These are phyloP conservation scores for Aureobasidium sp. DNA, from an alignment of 2,329 filamentous ascomycete genomes.

Conservation along the genomic window DNA sequence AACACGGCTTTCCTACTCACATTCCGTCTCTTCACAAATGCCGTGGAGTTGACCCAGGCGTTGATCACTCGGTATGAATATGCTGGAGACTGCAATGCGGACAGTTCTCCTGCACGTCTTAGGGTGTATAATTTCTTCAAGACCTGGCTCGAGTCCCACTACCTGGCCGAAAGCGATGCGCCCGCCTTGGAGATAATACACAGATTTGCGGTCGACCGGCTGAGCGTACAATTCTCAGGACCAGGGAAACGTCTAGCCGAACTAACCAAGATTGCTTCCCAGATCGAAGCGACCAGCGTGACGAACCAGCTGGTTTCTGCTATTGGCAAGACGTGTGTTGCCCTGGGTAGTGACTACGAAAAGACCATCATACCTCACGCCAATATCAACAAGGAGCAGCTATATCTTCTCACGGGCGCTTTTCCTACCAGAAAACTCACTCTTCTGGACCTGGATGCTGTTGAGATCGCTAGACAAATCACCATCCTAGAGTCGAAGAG, in stretches of 20 bases:
- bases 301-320: slow-evolving; percentile 61
- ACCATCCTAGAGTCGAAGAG: slow-evolving; percentile 87
- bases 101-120: slow-evolving; percentile 74
- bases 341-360: slow-evolving; percentile 59
- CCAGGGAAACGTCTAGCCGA: slow-evolving; percentile 77
- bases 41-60: slow-evolving; percentile 67
- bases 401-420: slow-evolving; percentile 53
- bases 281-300: slow-evolving; percentile 29
- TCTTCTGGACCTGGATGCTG: slow-evolving; percentile 50
- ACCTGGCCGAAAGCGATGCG: slow-evolving; percentile 75
- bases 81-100: slow-evolving; percentile 67
- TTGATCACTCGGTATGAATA: slow-evolving; percentile 93
- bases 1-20: slow-evolving; percentile 94
- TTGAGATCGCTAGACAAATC: slow-evolving; percentile 86
- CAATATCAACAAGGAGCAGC: slow-evolving; percentile 67
- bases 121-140: slow-evolving; percentile 97
- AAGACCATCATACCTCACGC: slow-evolving; percentile 42
- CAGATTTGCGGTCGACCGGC: slow-evolving; percentile 68
- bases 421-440: neutral
- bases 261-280: slow-evolving; percentile 62
- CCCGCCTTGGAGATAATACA: slow-evolving; percentile 69
- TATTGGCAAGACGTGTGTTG: slow-evolving; percentile 79
- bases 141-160: slow-evolving; percentile 93
- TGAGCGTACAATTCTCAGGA: slow-evolving; percentile 62
- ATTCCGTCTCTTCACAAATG: slow-evolving; percentile 86